phyloP scores from a whole-genome alignment of 1,139 yeast species.

The Suhomyces bokatorum region DNA sequence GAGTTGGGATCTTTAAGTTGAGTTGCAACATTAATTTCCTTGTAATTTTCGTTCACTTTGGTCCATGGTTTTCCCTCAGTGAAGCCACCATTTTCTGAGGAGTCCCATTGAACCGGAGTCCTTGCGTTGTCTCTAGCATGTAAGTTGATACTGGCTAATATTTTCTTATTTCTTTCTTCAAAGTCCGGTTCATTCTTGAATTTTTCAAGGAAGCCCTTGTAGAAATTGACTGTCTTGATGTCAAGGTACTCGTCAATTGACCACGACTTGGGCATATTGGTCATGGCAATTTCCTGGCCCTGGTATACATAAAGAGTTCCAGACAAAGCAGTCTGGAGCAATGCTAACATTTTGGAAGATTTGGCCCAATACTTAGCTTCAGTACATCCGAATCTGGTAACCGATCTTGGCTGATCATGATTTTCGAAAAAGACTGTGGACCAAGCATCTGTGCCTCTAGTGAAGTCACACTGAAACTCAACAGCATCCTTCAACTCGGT shows the following conservation, averaged over 20 bases:
- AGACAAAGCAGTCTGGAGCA: constrained; percentile 48
- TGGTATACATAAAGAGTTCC: constrained; percentile 61
- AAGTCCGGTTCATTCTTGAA: constrained; percentile 32
- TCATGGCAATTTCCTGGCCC: constrained; percentile 63
- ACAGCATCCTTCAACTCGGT: constrained; percentile 47
- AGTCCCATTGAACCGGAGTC: constrained; percentile 62
- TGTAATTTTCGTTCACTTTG: constrained; percentile 51
- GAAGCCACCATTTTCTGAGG: constrained; percentile 48
- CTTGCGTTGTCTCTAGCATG: constrained; percentile 57
- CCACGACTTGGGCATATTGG: constrained; percentile 49
- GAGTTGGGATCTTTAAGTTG: constrained; percentile 52
- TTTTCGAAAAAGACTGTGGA: constrained; percentile 55
- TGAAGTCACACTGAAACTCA: constrained; percentile 34
- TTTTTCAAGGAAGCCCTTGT: constrained; percentile 32
- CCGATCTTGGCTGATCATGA: constrained; percentile 58
- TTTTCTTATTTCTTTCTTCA: constrained; percentile 26
- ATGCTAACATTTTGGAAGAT: constrained; percentile 51
- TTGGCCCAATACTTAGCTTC: constrained; percentile 31
- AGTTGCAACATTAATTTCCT: constrained; percentile 47
- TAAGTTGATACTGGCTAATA: constrained; percentile 36
- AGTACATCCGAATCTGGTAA: constrained; percentile 54
- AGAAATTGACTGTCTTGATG: constrained; percentile 48
- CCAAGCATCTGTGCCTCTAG: constrained; percentile 57
- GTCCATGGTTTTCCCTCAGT: constrained; percentile 56
- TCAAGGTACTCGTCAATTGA: constrained; percentile 52